A percentile compares a stretch with the other conserved stretches of the same genome.
phyloP scores from a whole-genome alignment of 2,329 filamentous ascomycete species.

The Aspergillus sp. region DNA sequence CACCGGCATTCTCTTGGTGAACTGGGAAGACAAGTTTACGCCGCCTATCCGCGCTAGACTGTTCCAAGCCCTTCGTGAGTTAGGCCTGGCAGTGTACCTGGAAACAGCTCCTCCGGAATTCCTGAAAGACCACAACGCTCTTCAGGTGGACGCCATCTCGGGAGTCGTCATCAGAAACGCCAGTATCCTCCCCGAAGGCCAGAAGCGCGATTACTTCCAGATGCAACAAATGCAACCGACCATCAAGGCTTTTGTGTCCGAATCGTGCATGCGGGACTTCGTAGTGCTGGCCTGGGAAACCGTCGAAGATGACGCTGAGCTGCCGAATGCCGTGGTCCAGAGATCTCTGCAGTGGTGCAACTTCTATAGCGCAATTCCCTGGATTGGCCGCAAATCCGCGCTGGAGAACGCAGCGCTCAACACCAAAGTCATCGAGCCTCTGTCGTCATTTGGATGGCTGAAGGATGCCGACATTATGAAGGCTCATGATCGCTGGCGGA shows the following conservation, averaged over 20 bases:
- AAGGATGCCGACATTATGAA: conserved; percentile 47
- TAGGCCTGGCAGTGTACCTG: conserved; percentile 44
- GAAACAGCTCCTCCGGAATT: conserved; percentile 43
- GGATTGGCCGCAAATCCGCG: conserved; percentile 42
- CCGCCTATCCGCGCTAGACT: conserved; percentile 29
- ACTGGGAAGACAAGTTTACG: conserved; percentile 38
- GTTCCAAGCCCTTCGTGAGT: conserved; percentile 29
- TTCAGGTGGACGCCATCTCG: conserved; percentile 35
- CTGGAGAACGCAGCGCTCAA: conserved; percentile 36
- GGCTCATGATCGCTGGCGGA: conserved; percentile 43
- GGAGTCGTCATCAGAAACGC: conserved; percentile 44
- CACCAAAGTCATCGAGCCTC: conserved; percentile 34
- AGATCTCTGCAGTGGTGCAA: conserved; percentile 47
- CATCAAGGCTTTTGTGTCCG: conserved; percentile 47
- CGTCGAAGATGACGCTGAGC: conserved; percentile 35
- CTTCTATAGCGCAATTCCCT: conserved; percentile 47
- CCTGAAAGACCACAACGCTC: conserved; percentile 32
- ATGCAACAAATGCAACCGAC: conserved; percentile 42
- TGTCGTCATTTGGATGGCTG: conserved; percentile 48
- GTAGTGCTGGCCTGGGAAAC: conserved; percentile 48
- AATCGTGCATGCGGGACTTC: conserved; percentile 46
- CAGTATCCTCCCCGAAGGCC: conserved; percentile 40
- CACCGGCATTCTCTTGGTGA: conserved; percentile 43
- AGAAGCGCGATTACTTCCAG: conserved; percentile 46
- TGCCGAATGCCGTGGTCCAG: conserved; percentile 44